These are phyloP conservation scores for Scorias spongiosa DNA, from an alignment of 2,329 filamentous ascomycete species.

Conservation along the genomic window DNA sequence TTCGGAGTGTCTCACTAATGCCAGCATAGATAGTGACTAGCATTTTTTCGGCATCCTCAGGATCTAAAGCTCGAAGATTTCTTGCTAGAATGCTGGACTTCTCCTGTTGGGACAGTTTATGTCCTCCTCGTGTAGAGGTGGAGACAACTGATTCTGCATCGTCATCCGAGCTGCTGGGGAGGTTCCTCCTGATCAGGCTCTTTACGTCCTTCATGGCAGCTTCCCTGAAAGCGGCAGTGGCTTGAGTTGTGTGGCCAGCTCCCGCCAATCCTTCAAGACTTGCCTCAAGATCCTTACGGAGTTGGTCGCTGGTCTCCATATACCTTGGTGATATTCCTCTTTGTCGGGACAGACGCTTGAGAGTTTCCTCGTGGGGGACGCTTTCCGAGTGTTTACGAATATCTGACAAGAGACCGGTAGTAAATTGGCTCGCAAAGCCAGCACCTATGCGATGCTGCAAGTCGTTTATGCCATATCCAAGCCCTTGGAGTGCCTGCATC, in stretches of 20 bases:
- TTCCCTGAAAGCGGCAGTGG: slow-evolving; percentile 73
- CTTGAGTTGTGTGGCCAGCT: slow-evolving; percentile 63
- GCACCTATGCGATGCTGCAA: slow-evolving; percentile 72
- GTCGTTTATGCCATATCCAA: slow-evolving; percentile 60
- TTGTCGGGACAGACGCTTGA: slow-evolving; percentile 60
- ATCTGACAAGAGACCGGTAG: slow-evolving; percentile 63
- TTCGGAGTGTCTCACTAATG: slow-evolving; percentile 71
- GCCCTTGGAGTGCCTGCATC: slow-evolving; percentile 64
- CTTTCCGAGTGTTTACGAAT: slow-evolving; percentile 64
- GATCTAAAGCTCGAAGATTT: slow-evolving; percentile 70
- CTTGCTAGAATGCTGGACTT: slow-evolving; percentile 78
- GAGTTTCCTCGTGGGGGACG: slow-evolving; percentile 55
- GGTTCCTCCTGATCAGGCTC: slow-evolving; percentile 62
- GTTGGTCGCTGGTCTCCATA: slow-evolving; percentile 52
- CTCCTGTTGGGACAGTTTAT: slow-evolving; percentile 62
- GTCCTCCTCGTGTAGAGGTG: slow-evolving; percentile 64
- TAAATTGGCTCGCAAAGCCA: slow-evolving; percentile 68
- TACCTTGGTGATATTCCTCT: slow-evolving; percentile 53
- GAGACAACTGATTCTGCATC: slow-evolving; percentile 75
- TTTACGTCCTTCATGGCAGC: slow-evolving; percentile 75
- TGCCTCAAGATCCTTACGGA: slow-evolving; percentile 55
- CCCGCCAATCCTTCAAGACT: slow-evolving; percentile 67
- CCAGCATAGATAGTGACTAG: slow-evolving; percentile 71
- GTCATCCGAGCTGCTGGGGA: slow-evolving; percentile 88
- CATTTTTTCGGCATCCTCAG: slow-evolving; percentile 71